Evolutionary conservation across 163 green algal species (phyloP), one percentile per base, ranked within the genome.

Genomic region (Coccomyxa subellipsoidea): DNA sequence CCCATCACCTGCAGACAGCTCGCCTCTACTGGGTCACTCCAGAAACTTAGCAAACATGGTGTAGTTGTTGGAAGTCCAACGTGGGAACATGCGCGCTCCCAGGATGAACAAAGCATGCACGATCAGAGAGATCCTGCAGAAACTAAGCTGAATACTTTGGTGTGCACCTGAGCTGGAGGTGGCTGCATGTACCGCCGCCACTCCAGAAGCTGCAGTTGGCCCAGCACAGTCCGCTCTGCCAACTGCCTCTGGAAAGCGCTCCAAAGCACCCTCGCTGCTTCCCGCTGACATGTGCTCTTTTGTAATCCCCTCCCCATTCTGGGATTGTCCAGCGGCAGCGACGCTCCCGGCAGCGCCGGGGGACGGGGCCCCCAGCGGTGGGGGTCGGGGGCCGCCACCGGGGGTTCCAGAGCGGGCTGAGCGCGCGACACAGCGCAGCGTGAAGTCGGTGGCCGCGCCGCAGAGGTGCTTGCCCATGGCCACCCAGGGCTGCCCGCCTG

Each of bases 391-490:
- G n/a, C n/a, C n/a, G n/a, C n/a, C n/a, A n/a, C 29, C 1, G 10
- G n/a, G 4, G 66, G 7, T 37, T 73, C 1, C 12, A 3, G 4
- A 37, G 29, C 66, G 66, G 2, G 9, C 25, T 39, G n/a, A 31
- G 25, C 36, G 78, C 18, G 40, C 40, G 72, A 79, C 85, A 78
- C 82, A 89, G 83, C 92, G 81, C 69, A 97, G 86, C 4, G 92
- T 89, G 80, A 95, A 93, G 85, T 98, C 94, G 0, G 91, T 96
- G 75, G 94, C 94, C 8, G 92, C 93, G 8, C 94, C 94, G 72
- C 94, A 98, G 31, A 97, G 88, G 82, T 97, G 93, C 84, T 97
- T 97, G 72, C 90, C 93, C 15, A 93, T 72, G 0, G 81, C 93
- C 8, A 94, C 79, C 91, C 92, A 96, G 18, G n/a, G 38, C 34